Evolutionary conservation across 2,329 filamentous ascomycete species (phyloP).

Genomic region (Cercospora canescens): DNA sequence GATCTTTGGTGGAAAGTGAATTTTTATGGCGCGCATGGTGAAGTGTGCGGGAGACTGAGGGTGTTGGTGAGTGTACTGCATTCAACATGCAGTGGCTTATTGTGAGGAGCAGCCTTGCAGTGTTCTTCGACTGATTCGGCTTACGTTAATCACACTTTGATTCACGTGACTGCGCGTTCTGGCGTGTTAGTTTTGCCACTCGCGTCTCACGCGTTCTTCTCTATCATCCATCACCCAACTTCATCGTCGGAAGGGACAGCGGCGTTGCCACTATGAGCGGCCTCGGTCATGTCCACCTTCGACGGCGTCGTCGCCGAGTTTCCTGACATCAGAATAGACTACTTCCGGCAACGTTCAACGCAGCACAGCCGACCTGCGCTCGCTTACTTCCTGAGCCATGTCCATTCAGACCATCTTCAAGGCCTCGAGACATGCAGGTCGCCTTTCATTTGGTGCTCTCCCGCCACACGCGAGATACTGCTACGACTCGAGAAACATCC

Average conservation of each 20-base stretch:
- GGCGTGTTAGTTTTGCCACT: too few species aligned
- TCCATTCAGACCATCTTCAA: slow-evolving; percentile 85
- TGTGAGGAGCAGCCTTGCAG: too few species aligned
- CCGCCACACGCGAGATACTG: slow-evolving; percentile 76
- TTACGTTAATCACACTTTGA: too few species aligned
- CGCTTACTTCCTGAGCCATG: slow-evolving; percentile 87
- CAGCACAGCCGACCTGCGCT: slow-evolving; percentile 61
- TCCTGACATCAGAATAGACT: slow-evolving; percentile 79
- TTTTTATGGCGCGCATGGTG: too few species aligned
- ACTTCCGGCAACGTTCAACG: slow-evolving; percentile 59
- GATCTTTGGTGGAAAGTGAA: too few species aligned
- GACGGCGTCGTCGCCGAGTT: slow-evolving; percentile 73
- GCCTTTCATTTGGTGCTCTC: slow-evolving; percentile 88
- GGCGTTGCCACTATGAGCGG: slow-evolving; percentile 11
- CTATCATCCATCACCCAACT: background rate
- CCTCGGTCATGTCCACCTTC: slow-evolving; percentile 71
- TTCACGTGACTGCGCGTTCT: too few species aligned
- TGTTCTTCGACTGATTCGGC: too few species aligned
- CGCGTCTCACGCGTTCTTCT: background rate
- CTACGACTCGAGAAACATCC: slow-evolving; percentile 72
- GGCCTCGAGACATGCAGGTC: slow-evolving; percentile 75
- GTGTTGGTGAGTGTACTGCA: too few species aligned
- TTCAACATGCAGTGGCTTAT: too few species aligned
- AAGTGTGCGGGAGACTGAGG: too few species aligned
- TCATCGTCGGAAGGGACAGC: background rate